Evolutionary conservation across 139 green algal genomes (phyloP).

Genomic region (Coelastrella sp.): DNA sequence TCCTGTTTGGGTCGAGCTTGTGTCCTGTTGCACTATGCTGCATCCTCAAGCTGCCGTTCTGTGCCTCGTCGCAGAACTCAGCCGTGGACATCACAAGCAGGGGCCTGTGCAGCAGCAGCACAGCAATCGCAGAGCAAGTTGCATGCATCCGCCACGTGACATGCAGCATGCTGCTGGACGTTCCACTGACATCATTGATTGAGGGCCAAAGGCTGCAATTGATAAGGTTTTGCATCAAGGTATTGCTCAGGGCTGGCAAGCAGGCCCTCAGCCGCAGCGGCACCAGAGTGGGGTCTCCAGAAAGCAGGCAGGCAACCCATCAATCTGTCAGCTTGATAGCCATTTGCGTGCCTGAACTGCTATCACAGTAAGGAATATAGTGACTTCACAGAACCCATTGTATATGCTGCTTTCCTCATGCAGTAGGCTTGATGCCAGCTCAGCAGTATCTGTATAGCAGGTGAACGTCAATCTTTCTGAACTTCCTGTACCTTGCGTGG

Average conservation of each 20-base stretch:
- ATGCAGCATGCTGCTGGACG: neutral
- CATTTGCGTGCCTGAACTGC: neutral
- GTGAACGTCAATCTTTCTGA: neutral
- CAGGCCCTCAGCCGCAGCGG: neutral
- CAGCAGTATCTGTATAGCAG: no score
- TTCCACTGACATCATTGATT: neutral
- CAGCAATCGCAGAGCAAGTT: slow-evolving; percentile 4
- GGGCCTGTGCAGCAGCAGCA: neutral
- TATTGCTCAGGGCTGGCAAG: neutral
- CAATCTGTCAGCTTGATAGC: no score
- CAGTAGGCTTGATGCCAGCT: no score
- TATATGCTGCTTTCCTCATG: no score
- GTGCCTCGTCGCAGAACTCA: neutral
- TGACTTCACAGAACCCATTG: no score
- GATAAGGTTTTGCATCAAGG: slow-evolving; percentile 24
- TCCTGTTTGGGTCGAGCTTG: neutral
- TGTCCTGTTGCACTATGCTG: no score
- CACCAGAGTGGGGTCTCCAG: neutral
- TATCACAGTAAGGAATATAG: neutral
- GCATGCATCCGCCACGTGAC: slow-evolving; percentile 10
- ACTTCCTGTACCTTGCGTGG: neutral
- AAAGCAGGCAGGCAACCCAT: no score
- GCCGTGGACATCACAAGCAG: neutral
- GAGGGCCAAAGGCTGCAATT: neutral
- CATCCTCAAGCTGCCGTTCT: neutral